These are phyloP conservation scores for Pontederia paniculata DNA, from an alignment of 176 grass and related monocot species.

Conservation along the genomic window DNA sequence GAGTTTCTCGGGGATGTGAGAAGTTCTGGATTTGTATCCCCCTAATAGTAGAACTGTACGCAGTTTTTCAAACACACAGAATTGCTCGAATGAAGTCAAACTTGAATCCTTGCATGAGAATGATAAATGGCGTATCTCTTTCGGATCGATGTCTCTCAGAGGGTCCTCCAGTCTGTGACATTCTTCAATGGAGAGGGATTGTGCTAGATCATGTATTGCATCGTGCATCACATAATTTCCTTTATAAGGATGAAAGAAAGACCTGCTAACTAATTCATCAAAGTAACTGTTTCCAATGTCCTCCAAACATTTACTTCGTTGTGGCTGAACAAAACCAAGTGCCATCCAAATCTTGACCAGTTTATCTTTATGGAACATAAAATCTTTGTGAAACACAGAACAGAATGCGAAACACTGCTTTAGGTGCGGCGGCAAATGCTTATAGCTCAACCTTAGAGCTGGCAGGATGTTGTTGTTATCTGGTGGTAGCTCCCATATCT, in stretches of 20 bases:
- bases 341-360: constrained; percentile 73
- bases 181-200: constrained; percentile 47
- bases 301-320: constrained; percentile 37
- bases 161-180: constrained; percentile 37
- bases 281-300: constrained; percentile 53
- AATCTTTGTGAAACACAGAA: constrained; percentile 70
- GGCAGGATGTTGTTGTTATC: constrained; percentile 66
- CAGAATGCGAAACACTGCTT: constrained; percentile 78
- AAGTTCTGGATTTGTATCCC: constrained; percentile 46
- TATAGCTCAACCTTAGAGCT: constrained; percentile 68
- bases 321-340: constrained; percentile 47
- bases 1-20: constrained; percentile 30
- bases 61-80: constrained; percentile 40
- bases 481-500: constrained; percentile 63
- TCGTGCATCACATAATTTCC: constrained; percentile 70
- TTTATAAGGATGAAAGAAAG: constrained; percentile 59
- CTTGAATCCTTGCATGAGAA: constrained; percentile 48
- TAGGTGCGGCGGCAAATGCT: constrained; percentile 47
- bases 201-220: constrained; percentile 65
- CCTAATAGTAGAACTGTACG: constrained; percentile 43
- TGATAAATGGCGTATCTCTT: constrained; percentile 39
- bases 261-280: constrained; percentile 59
- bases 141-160: constrained; percentile 1
- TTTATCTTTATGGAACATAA: constrained; percentile 36
- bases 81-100: constrained; percentile 28